These are phyloP conservation scores for Paramecium octaurelia DNA, from an alignment of 73 alveolate species.

Conservation along the genomic window DNA sequence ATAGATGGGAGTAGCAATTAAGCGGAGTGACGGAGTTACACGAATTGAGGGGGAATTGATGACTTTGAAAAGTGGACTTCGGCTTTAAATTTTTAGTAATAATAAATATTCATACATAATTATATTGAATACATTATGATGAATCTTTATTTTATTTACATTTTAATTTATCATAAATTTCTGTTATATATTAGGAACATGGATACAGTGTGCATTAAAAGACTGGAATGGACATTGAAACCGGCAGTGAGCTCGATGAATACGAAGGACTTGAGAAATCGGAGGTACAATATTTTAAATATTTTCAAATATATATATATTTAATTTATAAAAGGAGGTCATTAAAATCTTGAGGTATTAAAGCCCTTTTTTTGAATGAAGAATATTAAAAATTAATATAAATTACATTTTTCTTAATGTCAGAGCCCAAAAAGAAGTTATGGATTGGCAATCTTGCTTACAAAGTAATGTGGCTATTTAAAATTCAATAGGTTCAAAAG, in stretches of 20 bases:
- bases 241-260: neutral
- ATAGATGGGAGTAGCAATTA: too few species aligned
- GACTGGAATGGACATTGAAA: neutral
- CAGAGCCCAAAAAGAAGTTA: conserved; percentile 19
- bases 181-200: neutral
- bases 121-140: neutral
- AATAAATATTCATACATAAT: neutral
- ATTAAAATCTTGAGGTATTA: neutral
- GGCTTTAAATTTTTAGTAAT: neutral
- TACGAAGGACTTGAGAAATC: neutral
- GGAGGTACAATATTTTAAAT: neutral
- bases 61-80: neutral
- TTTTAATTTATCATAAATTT: neutral
- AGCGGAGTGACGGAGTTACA: too few species aligned
- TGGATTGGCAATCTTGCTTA: conserved; percentile 39
- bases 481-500: neutral
- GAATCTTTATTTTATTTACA: neutral
- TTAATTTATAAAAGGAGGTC: neutral
- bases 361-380: neutral
- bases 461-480: neutral
- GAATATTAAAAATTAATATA: neutral
- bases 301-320: neutral
- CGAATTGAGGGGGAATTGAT: neutral
- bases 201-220: neutral
- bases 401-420: neutral